phyloP scores from a whole-genome alignment of 768 basidiomycete species.

The Porpolomopsis calyptriformis region DNA sequence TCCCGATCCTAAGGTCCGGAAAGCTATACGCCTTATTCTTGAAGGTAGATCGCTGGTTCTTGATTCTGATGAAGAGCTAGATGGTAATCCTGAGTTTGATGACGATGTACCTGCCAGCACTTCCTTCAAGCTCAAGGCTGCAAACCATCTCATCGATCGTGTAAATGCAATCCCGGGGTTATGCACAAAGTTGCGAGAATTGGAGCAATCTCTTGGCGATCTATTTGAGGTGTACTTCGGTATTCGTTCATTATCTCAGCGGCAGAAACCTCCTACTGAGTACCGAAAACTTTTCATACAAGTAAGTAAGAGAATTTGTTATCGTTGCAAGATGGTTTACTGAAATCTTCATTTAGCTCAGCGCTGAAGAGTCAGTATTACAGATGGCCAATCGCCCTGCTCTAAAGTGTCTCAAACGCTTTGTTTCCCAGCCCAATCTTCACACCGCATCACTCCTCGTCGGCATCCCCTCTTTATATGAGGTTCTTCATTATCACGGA shows the following conservation, averaged over 20 bases:
- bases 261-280: background rate
- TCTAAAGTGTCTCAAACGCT: background rate
- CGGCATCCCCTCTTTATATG: background rate
- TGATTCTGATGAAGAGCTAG: too few relatives aligned
- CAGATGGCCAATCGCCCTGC: constrained; percentile 1
- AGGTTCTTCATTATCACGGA: background rate
- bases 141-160: background rate
- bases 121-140: background rate
- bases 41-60: too few relatives aligned
- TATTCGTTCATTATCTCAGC: background rate
- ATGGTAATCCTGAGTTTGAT: too few relatives aligned
- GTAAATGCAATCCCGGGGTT: background rate
- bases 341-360: background rate
- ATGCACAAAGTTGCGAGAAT: background rate
- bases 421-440: background rate
- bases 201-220: background rate
- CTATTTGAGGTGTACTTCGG: background rate
- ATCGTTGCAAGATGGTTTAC: background rate
- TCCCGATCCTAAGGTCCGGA: background rate
- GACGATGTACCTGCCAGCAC: too few relatives aligned
- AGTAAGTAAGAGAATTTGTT: background rate
- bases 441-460: constrained; percentile 3
- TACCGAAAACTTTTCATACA: background rate
- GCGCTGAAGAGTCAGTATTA: constrained; percentile 2
- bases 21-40: background rate